Evolutionary conservation across 495 filamentous ascomycete species (phyloP).

Genomic region (Alectoria sarmentosa): DNA sequence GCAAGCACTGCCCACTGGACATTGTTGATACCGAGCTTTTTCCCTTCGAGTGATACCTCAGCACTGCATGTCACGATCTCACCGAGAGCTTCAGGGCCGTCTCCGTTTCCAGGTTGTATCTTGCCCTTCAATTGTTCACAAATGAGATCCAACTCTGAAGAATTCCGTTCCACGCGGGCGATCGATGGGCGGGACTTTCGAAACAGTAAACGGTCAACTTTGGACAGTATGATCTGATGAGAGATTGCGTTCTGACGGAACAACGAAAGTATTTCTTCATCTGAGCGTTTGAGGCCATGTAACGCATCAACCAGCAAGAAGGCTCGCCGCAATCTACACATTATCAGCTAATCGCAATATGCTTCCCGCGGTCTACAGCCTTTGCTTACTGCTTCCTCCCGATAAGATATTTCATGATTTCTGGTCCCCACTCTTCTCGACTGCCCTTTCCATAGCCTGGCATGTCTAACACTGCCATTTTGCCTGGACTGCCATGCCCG

Average conservation of each 20-base stretch:
- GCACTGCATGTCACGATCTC: slow-evolving; percentile 46
- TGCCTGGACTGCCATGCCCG: slow-evolving; percentile 47
- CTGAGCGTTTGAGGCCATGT: slow-evolving; percentile 71
- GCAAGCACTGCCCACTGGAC: slow-evolving; percentile 46
- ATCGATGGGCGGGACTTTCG: slow-evolving; percentile 5
- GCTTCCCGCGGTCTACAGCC: not conserved
- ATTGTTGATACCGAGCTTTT: slow-evolving; percentile 38
- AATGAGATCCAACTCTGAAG: slow-evolving; percentile 27
- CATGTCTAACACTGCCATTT: slow-evolving; percentile 75
- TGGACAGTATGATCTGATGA: slow-evolving; percentile 77
- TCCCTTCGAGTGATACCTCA: slow-evolving; percentile 31
- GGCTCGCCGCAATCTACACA: slow-evolving; percentile 55
- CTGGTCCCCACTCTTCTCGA: slow-evolving; percentile 68
- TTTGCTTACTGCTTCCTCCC: slow-evolving; percentile 52
- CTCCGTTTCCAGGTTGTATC: slow-evolving; percentile 29
- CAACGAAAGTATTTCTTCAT: slow-evolving; percentile 56
- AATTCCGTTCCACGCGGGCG: slow-evolving; percentile 29
- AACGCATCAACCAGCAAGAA: slow-evolving; percentile 77
- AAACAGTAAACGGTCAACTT: slow-evolving; percentile 55
- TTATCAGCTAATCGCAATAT: not conserved
- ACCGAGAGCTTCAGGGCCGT: slow-evolving; percentile 42
- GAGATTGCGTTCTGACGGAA: slow-evolving; percentile 56
- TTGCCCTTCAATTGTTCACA: slow-evolving; percentile 19
- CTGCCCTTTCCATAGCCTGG: slow-evolving; percentile 86
- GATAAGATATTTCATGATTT: slow-evolving; percentile 79